Conservation (phyloP, 768 basidiomycete species). For the Collybiopsis luxurians region DNA sequence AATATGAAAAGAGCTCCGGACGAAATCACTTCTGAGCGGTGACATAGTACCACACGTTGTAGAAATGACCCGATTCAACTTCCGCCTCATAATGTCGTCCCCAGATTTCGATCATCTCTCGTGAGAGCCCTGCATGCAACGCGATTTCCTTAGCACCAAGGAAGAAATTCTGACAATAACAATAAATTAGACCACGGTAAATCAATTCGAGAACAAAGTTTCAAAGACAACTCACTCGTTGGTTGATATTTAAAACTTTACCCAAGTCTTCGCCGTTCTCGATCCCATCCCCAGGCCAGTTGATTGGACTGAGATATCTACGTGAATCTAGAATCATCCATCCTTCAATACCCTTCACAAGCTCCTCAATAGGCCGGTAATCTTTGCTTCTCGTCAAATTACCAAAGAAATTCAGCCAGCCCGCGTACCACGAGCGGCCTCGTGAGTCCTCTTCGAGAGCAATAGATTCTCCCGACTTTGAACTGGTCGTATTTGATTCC, state of each 20-base stretch:
- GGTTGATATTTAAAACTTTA: constrained; percentile 13
- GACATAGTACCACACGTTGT: constrained; percentile 14
- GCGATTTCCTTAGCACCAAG: constrained; percentile 5
- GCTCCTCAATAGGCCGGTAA: constrained; percentile 14
- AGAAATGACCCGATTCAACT: constrained; percentile 9
- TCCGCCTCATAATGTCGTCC: constrained; percentile 10
- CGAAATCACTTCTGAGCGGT: constrained; percentile 7
- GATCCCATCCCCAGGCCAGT: constrained; percentile 18
- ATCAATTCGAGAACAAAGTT: not conserved
- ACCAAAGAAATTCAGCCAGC: constrained; percentile 19
- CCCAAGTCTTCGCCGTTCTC: constrained; percentile 17
- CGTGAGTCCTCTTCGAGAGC: not conserved
- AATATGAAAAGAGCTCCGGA: no score
- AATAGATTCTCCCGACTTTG: not conserved
- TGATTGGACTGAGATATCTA: constrained; percentile 16
- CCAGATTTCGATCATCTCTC: constrained; percentile 14
- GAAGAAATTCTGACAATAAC: constrained; percentile 12
- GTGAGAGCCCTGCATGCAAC: constrained; percentile 8
- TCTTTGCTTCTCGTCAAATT: constrained; percentile 14
- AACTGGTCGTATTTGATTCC: not conserved
- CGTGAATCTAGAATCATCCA: constrained; percentile 6
- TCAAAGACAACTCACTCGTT: constrained; percentile 13
- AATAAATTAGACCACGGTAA: not conserved
- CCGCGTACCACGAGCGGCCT: constrained; percentile 19
- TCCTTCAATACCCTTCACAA: constrained; percentile 7